A percentile compares a stretch with the other conserved stretches of the same genome.
Evolutionary conservation across 2,329 filamentous ascomycete genomes (phyloP).

Genomic region (Cercospora nicotianae): DNA sequence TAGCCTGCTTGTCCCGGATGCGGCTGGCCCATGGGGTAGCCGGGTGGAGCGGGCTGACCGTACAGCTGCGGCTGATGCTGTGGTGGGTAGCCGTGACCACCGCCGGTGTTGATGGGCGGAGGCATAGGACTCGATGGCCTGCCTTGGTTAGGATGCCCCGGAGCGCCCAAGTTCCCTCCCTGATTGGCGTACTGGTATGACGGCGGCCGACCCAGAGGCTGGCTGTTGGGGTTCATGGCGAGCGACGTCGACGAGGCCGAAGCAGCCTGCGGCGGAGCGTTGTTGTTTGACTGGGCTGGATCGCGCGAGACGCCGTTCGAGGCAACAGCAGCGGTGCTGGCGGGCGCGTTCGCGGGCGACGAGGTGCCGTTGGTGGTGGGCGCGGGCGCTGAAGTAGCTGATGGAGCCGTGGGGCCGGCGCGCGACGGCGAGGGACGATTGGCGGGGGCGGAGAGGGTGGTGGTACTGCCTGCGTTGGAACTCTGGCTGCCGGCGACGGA

Average conservation of each 20-base stretch:
- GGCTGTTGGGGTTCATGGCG: conserved; percentile 52
- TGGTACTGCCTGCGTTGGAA: conserved; percentile 36
- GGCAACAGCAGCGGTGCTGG: conserved; percentile 30
- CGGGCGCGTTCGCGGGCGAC: conserved; percentile 29
- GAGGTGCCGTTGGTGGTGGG: conserved; percentile 37
- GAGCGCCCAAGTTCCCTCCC: conserved; percentile 41
- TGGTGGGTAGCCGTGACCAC: conserved; percentile 52
- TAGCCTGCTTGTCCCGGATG: conserved; percentile 29
- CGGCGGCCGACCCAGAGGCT: conserved; percentile 58
- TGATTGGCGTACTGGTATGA: conserved; percentile 60
- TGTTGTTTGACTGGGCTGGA: conserved; percentile 18
- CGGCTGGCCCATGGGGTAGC: conserved; percentile 42
- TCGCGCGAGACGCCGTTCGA: conserved; percentile 44
- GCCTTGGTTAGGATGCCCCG: conserved; percentile 46
- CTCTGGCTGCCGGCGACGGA: conserved; percentile 64
- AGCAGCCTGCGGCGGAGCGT: conserved; percentile 39
- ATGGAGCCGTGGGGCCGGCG: conserved; percentile 17
- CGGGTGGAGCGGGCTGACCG: conserved; percentile 38
- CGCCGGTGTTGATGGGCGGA: conserved; percentile 50
- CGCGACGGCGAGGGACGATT: conserved; percentile 31
- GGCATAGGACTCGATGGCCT: conserved; percentile 49
- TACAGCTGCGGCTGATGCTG: conserved; percentile 47
- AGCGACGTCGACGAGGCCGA: conserved; percentile 52
- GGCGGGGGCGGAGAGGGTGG: conserved; percentile 39
- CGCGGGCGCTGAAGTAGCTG: conserved; percentile 17